Evolutionary conservation across 306 rosid genomes (phyloP).

Genomic region (Canavalia gladiata): DNA sequence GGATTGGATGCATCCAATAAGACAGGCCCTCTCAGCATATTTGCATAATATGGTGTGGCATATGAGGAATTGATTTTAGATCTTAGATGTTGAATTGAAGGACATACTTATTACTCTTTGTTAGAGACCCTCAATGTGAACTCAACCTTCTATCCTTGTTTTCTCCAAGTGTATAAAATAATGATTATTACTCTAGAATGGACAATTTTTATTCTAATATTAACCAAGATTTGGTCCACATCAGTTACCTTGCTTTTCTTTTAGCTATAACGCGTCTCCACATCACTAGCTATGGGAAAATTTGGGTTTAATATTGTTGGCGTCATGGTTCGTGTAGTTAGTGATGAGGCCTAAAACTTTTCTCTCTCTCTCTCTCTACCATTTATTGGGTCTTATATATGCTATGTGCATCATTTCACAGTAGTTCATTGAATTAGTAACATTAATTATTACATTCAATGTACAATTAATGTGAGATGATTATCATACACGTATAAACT

Average conservation of each 20-base stretch:
- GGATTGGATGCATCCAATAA: conserved; percentile 82
- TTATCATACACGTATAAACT: not conserved
- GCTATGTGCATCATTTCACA: not conserved
- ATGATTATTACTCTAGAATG: conserved; percentile 29
- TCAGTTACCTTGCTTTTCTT: not conserved
- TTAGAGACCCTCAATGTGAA: conserved; percentile 42
- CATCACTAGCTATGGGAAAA: not conserved
- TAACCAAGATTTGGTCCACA: conserved; percentile 35
- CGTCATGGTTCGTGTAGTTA: not conserved
- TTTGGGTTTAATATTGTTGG: not conserved
- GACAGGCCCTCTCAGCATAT: conserved; percentile 83
- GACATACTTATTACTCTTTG: conserved; percentile 20
- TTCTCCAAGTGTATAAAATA: conserved; percentile 41
- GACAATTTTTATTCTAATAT: conserved; percentile 24
- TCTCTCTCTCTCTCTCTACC: not conserved
- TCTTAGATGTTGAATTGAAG: conserved; percentile 56
- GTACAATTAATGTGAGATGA: not conserved
- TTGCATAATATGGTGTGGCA: conserved; percentile 59
- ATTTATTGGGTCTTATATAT: not conserved
- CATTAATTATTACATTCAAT: too few species aligned
- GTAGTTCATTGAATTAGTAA: not conserved
- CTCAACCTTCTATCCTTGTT: conserved; percentile 47
- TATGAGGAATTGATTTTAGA: conserved; percentile 28
- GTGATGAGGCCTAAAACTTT: not conserved
- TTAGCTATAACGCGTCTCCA: not conserved